Conservation (phyloP, 371 early-diverging fungal species). For the Zychaea mexicana region DNA sequence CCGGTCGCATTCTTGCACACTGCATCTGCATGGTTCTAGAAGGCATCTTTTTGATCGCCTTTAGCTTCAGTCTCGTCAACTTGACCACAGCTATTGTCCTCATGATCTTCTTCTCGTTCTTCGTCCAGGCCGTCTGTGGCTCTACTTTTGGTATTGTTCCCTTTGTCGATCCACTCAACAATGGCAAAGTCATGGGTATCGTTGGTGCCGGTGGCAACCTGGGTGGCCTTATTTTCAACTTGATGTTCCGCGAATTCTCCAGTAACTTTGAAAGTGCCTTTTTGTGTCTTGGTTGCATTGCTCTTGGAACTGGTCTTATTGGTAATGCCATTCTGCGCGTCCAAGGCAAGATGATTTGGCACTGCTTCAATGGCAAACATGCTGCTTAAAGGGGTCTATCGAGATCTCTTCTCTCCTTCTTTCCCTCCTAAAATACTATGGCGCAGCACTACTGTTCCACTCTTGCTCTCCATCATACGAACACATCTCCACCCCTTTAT, state of each 20-base stretch:
- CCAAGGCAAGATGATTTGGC: constrained; percentile 17
- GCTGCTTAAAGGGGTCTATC: too few species aligned
- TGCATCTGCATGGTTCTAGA: constrained; percentile 34
- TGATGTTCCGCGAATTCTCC: constrained; percentile 18
- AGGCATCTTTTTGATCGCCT: constrained; percentile 32
- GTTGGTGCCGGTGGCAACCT: constrained; percentile 43
- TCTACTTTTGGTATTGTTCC: constrained; percentile 31
- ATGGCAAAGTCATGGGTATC: constrained; percentile 26
- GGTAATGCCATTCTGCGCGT: constrained; percentile 15
- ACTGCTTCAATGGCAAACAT: not conserved
- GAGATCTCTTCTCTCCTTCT: too few species aligned
- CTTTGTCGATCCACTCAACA: constrained; percentile 19
- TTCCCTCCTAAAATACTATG: too few species aligned
- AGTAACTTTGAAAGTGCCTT: constrained; percentile 14
- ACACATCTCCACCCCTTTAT: too few species aligned
- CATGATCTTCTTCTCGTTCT: constrained; percentile 44
- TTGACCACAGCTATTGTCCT: constrained; percentile 30
- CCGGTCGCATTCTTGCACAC: constrained; percentile 37
- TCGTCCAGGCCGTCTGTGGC: constrained; percentile 41
- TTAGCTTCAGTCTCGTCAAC: constrained; percentile 20
- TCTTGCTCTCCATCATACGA: too few species aligned
- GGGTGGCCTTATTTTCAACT: constrained; percentile 24
- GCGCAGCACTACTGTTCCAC: too few species aligned
- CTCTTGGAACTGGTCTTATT: constrained; percentile 13
- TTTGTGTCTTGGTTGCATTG: constrained; percentile 17